Percentiles rank a stretch among this genome's conserved stretches.
Conservation (phyloP, 2,329 filamentous ascomycete genomes). For the Epicoccum sorghinum region DNA sequence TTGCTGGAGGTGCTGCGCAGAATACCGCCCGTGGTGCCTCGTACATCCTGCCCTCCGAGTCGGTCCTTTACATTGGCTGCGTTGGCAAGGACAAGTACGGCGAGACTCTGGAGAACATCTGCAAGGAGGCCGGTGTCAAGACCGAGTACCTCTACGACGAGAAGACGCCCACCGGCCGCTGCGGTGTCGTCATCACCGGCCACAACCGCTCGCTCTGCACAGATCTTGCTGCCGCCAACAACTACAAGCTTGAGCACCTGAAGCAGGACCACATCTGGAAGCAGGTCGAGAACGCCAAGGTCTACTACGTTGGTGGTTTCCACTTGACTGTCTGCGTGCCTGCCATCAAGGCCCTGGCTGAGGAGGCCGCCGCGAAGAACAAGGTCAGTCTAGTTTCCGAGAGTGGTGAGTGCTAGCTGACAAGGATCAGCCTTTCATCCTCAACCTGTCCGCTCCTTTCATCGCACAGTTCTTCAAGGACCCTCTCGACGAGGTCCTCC, state of each 20-base stretch:
- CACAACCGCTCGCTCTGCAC: slow-evolving; percentile 95
- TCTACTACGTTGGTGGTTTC: slow-evolving; percentile 94
- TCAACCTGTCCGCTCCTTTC: slow-evolving; percentile 94
- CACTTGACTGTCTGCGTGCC: slow-evolving; percentile 96
- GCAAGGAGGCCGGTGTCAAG: slow-evolving; percentile 84
- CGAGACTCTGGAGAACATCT: slow-evolving; percentile 83
- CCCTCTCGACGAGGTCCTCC: slow-evolving; percentile 79
- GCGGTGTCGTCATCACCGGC: slow-evolving; percentile 95
- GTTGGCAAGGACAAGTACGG: slow-evolving; percentile 97
- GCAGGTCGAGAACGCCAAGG: slow-evolving; percentile 83
- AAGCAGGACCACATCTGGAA: slow-evolving; percentile 91
- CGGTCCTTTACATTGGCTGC: slow-evolving; percentile 90
- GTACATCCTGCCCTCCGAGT: slow-evolving; percentile 91
- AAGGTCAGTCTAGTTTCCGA: slow-evolving; percentile 63
- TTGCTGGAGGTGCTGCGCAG: slow-evolving; percentile 94
- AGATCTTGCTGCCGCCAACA: slow-evolving; percentile 93
- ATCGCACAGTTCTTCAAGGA: slow-evolving; percentile 99
- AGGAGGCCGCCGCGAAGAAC: slow-evolving; percentile 86
- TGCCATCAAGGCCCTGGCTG: slow-evolving; percentile 85
- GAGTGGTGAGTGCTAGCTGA: slow-evolving; percentile 7
- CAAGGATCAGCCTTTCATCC: slow-evolving; percentile 68
- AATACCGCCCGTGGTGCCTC: slow-evolving; percentile 95
- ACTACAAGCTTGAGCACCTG: slow-evolving; percentile 93
- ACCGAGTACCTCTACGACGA: slow-evolving; percentile 95
- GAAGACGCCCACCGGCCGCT: slow-evolving; percentile 84